Evolutionary conservation across 1,139 yeast species (phyloP).

Genomic region (Arxiozyma telluris): DNA sequence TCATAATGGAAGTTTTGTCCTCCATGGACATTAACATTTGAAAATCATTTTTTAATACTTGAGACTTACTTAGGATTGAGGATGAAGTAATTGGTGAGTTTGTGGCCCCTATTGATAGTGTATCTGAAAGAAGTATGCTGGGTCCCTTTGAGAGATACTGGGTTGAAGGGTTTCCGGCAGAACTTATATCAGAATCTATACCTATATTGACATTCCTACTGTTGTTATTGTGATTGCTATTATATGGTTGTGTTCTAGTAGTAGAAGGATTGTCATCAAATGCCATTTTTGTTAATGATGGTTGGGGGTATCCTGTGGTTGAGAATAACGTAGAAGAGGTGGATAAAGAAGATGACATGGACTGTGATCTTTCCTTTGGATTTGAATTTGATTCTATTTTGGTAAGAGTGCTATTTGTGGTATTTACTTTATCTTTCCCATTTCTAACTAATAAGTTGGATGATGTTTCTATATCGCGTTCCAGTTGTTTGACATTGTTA

Average conservation of each 20-base stretch:
- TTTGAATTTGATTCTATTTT: background rate
- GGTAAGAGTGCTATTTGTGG: background rate
- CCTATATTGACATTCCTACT: background rate
- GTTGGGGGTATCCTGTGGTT: background rate
- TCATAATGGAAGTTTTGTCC: background rate
- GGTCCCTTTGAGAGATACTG: background rate
- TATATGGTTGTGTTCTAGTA: background rate
- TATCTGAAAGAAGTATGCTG: background rate
- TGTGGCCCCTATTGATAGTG: background rate
- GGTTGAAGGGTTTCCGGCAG: background rate
- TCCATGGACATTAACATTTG: background rate
- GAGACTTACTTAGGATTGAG: background rate
- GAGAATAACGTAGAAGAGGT: slow-evolving; percentile 2
- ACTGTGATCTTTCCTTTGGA: slow-evolving; percentile 2
- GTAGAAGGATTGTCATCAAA: background rate
- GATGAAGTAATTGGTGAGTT: background rate
- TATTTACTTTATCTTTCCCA: background rate
- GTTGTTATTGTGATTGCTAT: background rate
- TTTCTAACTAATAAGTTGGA: background rate
- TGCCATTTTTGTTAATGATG: background rate
- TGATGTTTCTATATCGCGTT: slow-evolving; percentile 23
- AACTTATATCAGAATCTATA: background rate
- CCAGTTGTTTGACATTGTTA: slow-evolving; percentile 31
- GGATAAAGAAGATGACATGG: slow-evolving; percentile 4
- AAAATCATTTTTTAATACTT: slow-evolving; percentile 2